Percentiles rank a stretch among this genome's conserved stretches.
Conservation (phyloP, 164 flowering plant genomes). For the Magnolia kwangsiensis region DNA sequence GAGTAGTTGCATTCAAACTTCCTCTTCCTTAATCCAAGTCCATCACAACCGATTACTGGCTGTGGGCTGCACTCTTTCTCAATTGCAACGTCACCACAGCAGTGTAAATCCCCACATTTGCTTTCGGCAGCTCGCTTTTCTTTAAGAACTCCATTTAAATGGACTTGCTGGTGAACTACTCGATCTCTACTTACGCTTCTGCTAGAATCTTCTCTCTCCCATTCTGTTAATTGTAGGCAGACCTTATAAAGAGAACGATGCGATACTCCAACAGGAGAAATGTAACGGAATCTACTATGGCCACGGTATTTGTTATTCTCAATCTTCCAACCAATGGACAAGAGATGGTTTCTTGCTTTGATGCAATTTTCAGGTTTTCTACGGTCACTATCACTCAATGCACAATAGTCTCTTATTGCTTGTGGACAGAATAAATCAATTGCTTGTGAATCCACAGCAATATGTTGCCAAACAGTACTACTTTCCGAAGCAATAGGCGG, state of each 20-base stretch:
- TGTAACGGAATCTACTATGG: background rate
- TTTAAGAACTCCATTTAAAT: background rate
- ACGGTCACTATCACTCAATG: background rate
- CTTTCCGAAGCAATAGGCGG: background rate
- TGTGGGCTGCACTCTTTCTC: background rate
- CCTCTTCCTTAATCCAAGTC: background rate
- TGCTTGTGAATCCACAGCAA: slow-evolving; percentile 6
- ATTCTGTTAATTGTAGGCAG: background rate
- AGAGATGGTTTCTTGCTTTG: background rate
- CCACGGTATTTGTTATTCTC: background rate
- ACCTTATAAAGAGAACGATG: background rate
- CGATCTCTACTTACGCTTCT: background rate
- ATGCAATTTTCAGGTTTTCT: background rate
- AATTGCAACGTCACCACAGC: background rate
- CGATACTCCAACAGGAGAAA: background rate
- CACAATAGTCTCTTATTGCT: slow-evolving; percentile 33
- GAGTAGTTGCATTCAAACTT: background rate
- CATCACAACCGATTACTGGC: background rate
- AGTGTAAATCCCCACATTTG: background rate
- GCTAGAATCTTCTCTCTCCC: background rate
- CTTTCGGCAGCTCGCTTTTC: background rate
- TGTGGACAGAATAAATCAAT: slow-evolving; percentile 12
- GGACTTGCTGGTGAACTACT: background rate
- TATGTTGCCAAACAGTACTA: slow-evolving; percentile 6
- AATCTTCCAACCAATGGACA: slow-evolving; percentile 8